Evolutionary conservation across 495 filamentous ascomycete species (phyloP).

Genomic region (Hypomontagnella submonticulosa): DNA sequence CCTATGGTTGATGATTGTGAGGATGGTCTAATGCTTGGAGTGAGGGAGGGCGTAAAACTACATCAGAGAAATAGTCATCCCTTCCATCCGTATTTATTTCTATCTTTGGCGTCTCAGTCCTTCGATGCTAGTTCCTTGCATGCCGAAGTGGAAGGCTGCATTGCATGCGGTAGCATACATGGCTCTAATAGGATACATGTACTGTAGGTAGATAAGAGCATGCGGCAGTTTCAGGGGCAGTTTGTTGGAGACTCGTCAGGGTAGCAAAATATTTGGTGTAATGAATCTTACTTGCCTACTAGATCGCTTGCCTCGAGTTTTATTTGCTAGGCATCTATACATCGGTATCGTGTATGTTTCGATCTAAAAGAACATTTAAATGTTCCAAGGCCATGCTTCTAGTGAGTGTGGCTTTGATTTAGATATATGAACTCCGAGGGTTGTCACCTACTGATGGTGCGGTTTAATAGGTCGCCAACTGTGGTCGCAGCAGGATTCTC

Average conservation of each 20-base stretch:
- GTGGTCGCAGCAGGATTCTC: conserved; percentile 12
- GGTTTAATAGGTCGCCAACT: conserved; percentile 35
- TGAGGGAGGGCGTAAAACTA: too few relatives aligned
- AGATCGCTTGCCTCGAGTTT: too few relatives aligned
- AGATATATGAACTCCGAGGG: conserved; percentile 26
- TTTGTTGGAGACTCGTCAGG: conserved; percentile 5
- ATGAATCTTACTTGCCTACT: too few relatives aligned
- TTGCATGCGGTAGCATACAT: not conserved
- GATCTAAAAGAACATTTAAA: conserved; percentile 4
- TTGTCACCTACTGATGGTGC: conserved; percentile 14
- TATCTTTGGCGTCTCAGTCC: not conserved
- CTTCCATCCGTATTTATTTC: too few relatives aligned
- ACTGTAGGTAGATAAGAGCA: not conserved
- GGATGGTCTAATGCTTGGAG: too few relatives aligned
- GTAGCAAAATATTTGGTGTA: too few relatives aligned
- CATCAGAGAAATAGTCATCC: too few relatives aligned
- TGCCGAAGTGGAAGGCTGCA: conserved; percentile 27
- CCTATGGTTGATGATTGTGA: too few relatives aligned
- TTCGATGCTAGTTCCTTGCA: conserved; percentile 27
- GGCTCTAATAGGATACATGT: conserved; percentile 20
- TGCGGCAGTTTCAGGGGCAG: not conserved
- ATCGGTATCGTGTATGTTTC: not conserved
- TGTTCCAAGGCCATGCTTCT: not conserved
- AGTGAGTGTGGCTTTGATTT: conserved; percentile 18
- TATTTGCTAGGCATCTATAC: too few relatives aligned